Percentiles rank a stretch among this genome's conserved stretches.
These are phyloP conservation scores for Phalaenopsis equestris DNA, from an alignment of 106 monocot species.

Conservation along the genomic window DNA sequence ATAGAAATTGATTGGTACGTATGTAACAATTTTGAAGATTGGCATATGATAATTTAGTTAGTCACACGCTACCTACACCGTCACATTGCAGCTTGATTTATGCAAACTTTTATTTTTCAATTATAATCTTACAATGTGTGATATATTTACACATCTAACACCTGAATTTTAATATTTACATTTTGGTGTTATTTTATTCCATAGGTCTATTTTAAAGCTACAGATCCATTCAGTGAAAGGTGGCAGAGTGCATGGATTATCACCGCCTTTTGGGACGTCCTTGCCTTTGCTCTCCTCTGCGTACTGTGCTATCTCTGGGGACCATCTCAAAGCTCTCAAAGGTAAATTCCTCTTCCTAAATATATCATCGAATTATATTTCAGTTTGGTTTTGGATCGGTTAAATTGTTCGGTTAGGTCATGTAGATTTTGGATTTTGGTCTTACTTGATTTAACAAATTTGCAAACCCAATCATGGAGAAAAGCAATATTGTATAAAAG, in stretches of 20 bases:
- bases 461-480: too few relatives aligned
- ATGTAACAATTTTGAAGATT: too few relatives aligned
- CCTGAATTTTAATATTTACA: too few relatives aligned
- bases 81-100: background rate
- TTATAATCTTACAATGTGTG: background rate
- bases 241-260: conserved; percentile 99
- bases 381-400: too few relatives aligned
- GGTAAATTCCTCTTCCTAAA: conserved; percentile 21
- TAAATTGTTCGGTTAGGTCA: too few relatives aligned
- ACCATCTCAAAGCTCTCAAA: conserved; percentile 90
- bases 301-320: conserved; percentile 88
- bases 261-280: conserved; percentile 88
- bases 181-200: background rate
- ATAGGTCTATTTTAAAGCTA: conserved; percentile 94
- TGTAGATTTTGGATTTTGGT: too few relatives aligned
- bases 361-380: too few relatives aligned
- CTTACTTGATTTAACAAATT: too few relatives aligned
- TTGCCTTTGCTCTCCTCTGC: conserved; percentile 58
- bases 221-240: conserved; percentile 84
- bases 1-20: too few relatives aligned
- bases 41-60: too few relatives aligned
- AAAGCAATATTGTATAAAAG: background rate
- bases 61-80: too few relatives aligned
- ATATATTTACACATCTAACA: too few relatives aligned
- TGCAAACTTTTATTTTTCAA: background rate